These are phyloP conservation scores for Lentinula sp. DNA, from an alignment of 768 basidiomycete genomes.

Conservation along the genomic window DNA sequence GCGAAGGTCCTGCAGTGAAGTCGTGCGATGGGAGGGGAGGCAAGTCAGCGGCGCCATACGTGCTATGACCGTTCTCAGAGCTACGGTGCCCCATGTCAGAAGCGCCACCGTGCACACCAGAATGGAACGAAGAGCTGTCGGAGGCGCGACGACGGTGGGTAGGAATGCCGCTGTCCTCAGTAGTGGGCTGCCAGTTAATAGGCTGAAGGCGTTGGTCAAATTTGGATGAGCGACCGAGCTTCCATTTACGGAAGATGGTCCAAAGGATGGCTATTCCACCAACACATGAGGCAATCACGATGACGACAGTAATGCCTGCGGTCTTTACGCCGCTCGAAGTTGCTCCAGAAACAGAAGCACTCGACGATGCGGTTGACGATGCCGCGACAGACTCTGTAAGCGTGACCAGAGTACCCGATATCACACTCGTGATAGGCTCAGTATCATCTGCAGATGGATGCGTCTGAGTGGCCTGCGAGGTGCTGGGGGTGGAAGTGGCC, in stretches of 20 bases:
- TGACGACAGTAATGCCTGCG: slow-evolving; percentile 54
- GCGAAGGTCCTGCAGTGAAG: slow-evolving; percentile 57
- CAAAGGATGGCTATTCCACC: slow-evolving; percentile 70
- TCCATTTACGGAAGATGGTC: slow-evolving; percentile 67
- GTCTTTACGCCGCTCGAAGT: slow-evolving; percentile 25
- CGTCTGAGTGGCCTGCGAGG: background rate
- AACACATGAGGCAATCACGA: slow-evolving; percentile 61
- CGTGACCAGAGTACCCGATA: slow-evolving; percentile 11
- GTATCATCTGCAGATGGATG: background rate
- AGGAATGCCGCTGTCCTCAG: slow-evolving; percentile 41
- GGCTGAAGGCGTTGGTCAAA: slow-evolving; percentile 85
- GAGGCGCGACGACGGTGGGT: slow-evolving; percentile 50
- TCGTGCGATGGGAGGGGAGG: slow-evolving; percentile 65
- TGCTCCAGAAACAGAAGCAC: slow-evolving; percentile 18
- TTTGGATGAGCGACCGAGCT: slow-evolving; percentile 67
- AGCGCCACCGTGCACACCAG: slow-evolving; percentile 30
- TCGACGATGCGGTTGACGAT: slow-evolving; percentile 19
- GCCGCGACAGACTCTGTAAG: slow-evolving; percentile 17
- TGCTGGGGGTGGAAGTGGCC: background rate
- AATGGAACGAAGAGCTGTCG: slow-evolving; percentile 66
- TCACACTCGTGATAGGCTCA: slow-evolving; percentile 11
- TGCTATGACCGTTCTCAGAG: slow-evolving; percentile 25
- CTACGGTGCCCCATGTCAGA: slow-evolving; percentile 15
- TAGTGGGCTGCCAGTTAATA: slow-evolving; percentile 72
- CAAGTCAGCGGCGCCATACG: slow-evolving; percentile 21